Evolutionary conservation across 495 filamentous ascomycete genomes (phyloP), one percentile per base, ranked within the genome.

Genomic region (Parathielavia hyrcaniae): DNA sequence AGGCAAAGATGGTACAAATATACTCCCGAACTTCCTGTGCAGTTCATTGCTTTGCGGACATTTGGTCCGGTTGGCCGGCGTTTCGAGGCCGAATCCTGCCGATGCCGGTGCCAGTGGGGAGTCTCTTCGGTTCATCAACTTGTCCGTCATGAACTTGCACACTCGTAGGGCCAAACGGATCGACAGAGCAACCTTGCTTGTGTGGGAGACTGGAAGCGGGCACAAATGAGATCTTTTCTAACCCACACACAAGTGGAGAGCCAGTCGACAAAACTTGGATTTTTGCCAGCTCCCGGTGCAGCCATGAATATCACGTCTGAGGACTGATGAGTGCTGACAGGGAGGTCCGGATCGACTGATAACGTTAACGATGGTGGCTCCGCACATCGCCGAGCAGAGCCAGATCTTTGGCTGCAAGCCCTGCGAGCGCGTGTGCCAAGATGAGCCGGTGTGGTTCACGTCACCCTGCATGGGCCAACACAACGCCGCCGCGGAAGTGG

Each of bases 391-490:
- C 26, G 4, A 14, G 9, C 32, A 20, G 17, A 26, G 34, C 13
- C 13, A 23, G 19, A 43, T 35, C 16, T 38, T 26, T 22, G 52
- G 40, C 52, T 45, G 22, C 51, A 35, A 13, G 45, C 20, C 3
- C 6, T 2, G 6, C 26, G 26, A 6, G 26, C 26, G 3, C 6
- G 26, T 3, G 20, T 22, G 22, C 23, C 23, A 34, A 53, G 39
- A 32, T 19, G 16, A 22, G 52, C n/a, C 26, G 40, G n/a, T 35
- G 40, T 6, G n/a, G 38, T 17, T 20, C 50, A 41, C 52, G 52
- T 45, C 52, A 54, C 40, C 52, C 10, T 54, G 52, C 52, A 45
- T 54, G 23, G n/a, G 36, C 9, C 50, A 53, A 30, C 50, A n/a
- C 49, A 40, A 38, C 34, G 32, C 50, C 22, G 16, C 19, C 40